These are phyloP conservation scores for Atkinsonella texensis DNA, from an alignment of 2,329 filamentous ascomycete species.

Conservation along the genomic window DNA sequence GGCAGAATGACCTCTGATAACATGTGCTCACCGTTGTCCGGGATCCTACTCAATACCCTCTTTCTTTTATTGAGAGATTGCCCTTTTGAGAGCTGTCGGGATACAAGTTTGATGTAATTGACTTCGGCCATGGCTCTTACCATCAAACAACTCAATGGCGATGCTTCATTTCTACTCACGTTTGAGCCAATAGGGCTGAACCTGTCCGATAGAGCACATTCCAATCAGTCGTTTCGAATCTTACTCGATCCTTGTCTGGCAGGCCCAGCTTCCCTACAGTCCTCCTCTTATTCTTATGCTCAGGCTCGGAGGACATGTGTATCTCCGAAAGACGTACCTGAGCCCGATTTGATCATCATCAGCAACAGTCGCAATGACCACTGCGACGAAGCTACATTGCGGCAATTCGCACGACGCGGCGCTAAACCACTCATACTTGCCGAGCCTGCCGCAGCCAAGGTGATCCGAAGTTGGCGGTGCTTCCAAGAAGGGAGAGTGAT, in stretches of 20 bases:
- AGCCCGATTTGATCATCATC: conserved; percentile 34
- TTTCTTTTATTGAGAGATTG: background rate
- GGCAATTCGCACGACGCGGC: conserved; percentile 42
- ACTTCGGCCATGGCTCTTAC: conserved; percentile 44
- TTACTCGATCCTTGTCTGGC: conserved; percentile 62
- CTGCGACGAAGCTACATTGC: conserved; percentile 57
- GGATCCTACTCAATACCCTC: background rate
- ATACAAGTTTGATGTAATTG: background rate
- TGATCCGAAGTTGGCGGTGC: conserved; percentile 56
- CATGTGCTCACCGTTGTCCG: background rate
- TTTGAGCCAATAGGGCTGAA: conserved; percentile 39
- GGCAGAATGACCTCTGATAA: background rate
- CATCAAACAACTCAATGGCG: conserved; percentile 50
- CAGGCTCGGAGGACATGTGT: conserved; percentile 45
- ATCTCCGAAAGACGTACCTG: conserved; percentile 27
- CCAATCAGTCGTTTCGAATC: conserved; percentile 45
- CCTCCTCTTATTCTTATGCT: conserved; percentile 47
- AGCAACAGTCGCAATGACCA: conserved; percentile 47
- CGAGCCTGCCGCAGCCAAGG: conserved; percentile 50
- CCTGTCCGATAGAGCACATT: background rate
- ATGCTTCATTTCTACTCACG: conserved; percentile 52
- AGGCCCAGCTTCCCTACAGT: conserved; percentile 47
- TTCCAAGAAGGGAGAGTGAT: conserved; percentile 42
- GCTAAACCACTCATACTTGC: conserved; percentile 52
- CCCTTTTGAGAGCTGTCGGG: background rate